Evolutionary conservation across 2,329 filamentous ascomycete genomes (phyloP).

Genomic region (Ophiostoma sp.): DNA sequence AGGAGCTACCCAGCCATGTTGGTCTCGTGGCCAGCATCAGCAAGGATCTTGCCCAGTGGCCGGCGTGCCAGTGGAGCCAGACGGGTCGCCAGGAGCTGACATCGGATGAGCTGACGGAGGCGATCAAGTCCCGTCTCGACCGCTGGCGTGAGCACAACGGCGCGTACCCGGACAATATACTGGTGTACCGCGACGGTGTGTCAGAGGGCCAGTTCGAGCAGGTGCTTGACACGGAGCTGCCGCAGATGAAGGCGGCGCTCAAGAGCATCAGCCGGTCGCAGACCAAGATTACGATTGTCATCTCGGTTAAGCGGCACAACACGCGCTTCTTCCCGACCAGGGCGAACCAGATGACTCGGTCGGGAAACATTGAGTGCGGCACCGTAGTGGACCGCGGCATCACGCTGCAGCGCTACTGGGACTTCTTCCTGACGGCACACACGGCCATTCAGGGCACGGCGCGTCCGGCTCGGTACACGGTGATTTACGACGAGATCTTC

Average conservation of each 20-base stretch:
- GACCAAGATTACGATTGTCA: slow-evolving; percentile 69
- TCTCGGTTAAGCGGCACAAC: slow-evolving; percentile 87
- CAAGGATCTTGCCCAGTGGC: slow-evolving; percentile 71
- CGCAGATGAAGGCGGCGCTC: slow-evolving; percentile 69
- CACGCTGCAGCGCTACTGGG: slow-evolving; percentile 72
- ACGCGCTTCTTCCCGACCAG: slow-evolving; percentile 79
- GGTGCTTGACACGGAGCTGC: slow-evolving; percentile 69
- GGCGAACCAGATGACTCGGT: slow-evolving; percentile 44
- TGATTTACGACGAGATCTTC: slow-evolving; percentile 70
- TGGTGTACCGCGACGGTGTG: slow-evolving; percentile 87
- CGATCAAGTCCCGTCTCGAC: slow-evolving; percentile 64
- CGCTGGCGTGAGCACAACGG: slow-evolving; percentile 61
- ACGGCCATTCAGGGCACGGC: slow-evolving; percentile 65
- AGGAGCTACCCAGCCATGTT: slow-evolving; percentile 68
- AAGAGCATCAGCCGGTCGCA: slow-evolving; percentile 37
- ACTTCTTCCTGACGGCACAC: slow-evolving; percentile 85
- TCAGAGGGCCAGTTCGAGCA: slow-evolving; percentile 78
- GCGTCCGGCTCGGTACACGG: slow-evolving; percentile 81
- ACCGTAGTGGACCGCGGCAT: slow-evolving; percentile 85
- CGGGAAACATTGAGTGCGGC: slow-evolving; percentile 70
- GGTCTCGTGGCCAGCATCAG: slow-evolving; percentile 79
- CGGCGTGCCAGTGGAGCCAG: slow-evolving; percentile 70
- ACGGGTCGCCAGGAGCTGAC: slow-evolving; percentile 70
- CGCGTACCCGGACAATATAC: slow-evolving; percentile 66
- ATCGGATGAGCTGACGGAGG: slow-evolving; percentile 53